Conservation (phyloP, 306 rosid genomes). For the Herpetospermum pedunculosum region DNA sequence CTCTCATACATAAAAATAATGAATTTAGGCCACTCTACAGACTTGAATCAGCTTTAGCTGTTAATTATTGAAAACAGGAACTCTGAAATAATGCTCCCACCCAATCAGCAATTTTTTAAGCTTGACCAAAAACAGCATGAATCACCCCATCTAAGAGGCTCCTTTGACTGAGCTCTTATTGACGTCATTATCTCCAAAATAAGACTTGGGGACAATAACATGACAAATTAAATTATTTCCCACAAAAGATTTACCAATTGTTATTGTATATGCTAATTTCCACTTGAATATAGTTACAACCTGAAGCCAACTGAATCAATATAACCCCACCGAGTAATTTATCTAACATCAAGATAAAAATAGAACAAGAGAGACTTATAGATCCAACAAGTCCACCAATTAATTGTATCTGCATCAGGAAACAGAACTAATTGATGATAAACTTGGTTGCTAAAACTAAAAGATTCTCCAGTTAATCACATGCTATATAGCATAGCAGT, state of each 20-base stretch:
- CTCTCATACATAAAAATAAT: neutral
- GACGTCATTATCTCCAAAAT: neutral
- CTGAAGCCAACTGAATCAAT: neutral
- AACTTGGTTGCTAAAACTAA: neutral
- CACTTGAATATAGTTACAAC: neutral
- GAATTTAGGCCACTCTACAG: neutral
- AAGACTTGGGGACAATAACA: neutral
- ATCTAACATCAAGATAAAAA: neutral
- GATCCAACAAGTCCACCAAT: neutral
- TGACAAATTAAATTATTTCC: neutral
- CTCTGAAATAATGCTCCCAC: neutral
- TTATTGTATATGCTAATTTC: neutral
- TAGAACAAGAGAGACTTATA: neutral
- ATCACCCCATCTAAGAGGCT: conserved; percentile 4
- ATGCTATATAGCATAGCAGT: conserved; percentile 1
- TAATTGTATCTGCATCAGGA: neutral
- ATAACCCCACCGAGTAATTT: neutral
- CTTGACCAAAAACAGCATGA: conserved; percentile 1
- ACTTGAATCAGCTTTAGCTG: neutral
- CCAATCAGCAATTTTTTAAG: neutral
- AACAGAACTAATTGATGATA: neutral
- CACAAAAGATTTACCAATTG: neutral
- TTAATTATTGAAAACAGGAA: neutral
- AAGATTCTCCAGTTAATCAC: conserved; percentile 4
- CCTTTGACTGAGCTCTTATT: neutral